Conservation (phyloP, 2,329 filamentous ascomycete genomes). For the Pestalotiopsis sp. region DNA sequence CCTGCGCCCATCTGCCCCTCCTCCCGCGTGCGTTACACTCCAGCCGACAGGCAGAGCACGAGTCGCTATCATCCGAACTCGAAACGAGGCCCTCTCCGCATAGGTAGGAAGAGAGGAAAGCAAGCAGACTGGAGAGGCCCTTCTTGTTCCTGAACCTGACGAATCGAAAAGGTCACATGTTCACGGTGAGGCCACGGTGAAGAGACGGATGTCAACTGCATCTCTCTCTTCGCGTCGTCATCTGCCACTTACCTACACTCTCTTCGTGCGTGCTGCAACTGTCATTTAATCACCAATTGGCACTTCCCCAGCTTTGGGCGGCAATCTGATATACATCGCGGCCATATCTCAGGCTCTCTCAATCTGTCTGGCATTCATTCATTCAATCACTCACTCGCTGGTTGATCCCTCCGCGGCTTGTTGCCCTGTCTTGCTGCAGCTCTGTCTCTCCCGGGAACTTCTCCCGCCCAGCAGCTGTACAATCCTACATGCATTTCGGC, state of each 20-base stretch:
- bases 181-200: not conserved
- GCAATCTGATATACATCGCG: not conserved
- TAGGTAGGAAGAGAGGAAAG: not conserved
- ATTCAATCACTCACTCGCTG: not conserved
- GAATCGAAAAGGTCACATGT: not conserved
- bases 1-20: slow-evolving; percentile 4
- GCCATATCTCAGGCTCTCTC: not conserved
- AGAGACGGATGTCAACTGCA: not conserved
- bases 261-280: too few relatives aligned
- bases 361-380: not conserved
- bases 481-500: slow-evolving; percentile 28
- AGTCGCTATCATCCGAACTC: not conserved
- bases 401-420: not conserved
- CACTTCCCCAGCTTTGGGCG: slow-evolving; percentile 2
- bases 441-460: not conserved
- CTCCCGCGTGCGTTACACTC: not conserved
- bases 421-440: slow-evolving; percentile 1
- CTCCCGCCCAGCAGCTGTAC: slow-evolving; percentile 11
- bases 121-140: not conserved
- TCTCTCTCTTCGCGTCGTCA: not conserved
- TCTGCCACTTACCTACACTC: not conserved
- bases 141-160: not conserved
- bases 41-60: not conserved
- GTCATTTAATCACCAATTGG: not conserved
- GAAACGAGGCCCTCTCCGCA: not conserved